Evolutionary conservation across 73 alveolate species (phyloP).

Genomic region (Blepharisma stoltei): DNA sequence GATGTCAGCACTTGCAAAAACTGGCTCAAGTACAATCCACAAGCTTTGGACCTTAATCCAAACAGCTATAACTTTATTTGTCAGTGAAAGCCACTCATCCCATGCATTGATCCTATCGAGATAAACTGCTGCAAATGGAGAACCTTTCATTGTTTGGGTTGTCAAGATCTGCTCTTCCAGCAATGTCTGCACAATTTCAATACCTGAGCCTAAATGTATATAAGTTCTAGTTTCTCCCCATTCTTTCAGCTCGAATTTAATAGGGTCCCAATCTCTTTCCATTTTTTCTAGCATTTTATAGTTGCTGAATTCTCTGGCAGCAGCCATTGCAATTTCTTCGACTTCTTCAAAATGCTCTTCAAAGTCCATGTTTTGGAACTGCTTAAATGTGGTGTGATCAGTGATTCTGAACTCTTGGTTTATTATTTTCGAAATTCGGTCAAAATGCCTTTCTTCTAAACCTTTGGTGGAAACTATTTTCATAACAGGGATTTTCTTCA

Average conservation of each 20-base stretch:
- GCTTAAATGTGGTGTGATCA: constrained; percentile 32
- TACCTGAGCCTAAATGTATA: constrained; percentile 71
- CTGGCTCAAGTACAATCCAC: constrained; percentile 96
- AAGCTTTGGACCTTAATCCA: constrained; percentile 92
- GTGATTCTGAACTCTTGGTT: constrained; percentile 54
- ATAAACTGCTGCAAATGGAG: constrained; percentile 78
- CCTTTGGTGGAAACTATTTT: constrained; percentile 84
- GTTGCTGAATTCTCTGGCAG: constrained; percentile 75
- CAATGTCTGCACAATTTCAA: constrained; percentile 69
- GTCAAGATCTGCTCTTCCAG: constrained; percentile 84
- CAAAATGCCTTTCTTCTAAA: constrained; percentile 95
- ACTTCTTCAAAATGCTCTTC: constrained; percentile 42
- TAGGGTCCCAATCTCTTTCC: constrained; percentile 83
- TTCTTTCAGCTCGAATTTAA: constrained; percentile 65
- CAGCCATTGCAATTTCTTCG: constrained; percentile 75
- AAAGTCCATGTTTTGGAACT: constrained; percentile 45
- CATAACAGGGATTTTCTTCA: constrained; percentile 59
- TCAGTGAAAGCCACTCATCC: constrained; percentile 85
- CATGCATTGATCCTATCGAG: constrained; percentile 86
- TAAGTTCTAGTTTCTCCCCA: constrained; percentile 67
- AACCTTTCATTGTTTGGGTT: constrained; percentile 74
- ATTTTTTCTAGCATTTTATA: constrained; percentile 72
- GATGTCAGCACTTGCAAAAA: constrained; percentile 94
- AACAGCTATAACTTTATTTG: constrained; percentile 80
- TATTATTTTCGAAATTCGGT: constrained; percentile 73